Percentiles rank a stretch among this genome's conserved stretches.
Evolutionary conservation across 78 protist genomes (phyloP).

Genomic region (Tieghemostelium lacteum): DNA sequence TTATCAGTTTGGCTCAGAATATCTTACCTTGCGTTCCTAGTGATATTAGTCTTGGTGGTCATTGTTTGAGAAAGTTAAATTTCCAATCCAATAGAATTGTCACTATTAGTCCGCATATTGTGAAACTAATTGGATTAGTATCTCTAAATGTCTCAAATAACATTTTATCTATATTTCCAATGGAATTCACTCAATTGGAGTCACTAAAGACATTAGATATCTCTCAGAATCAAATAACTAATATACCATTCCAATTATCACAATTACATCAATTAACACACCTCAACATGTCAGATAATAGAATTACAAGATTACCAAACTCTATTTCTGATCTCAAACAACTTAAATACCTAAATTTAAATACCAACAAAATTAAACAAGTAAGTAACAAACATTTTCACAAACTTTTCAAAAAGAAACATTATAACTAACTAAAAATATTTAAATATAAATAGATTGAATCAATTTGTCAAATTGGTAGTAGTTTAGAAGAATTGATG

Average conservation of each 20-base stretch:
- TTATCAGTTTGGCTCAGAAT: conserved; percentile 12
- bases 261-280: neutral
- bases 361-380: neutral
- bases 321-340: neutral
- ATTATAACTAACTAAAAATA: too few relatives aligned
- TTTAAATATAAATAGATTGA: neutral
- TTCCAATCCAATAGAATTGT: conserved; percentile 5
- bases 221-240: conserved; percentile 1
- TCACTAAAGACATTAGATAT: neutral
- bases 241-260: conserved; percentile 16
- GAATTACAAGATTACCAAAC: neutral
- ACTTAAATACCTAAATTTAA: neutral
- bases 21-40: neutral
- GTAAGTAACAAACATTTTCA: neutral
- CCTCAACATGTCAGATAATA: neutral
- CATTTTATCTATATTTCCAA: neutral
- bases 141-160: conserved; percentile 2
- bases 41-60: neutral
- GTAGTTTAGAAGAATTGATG: conserved; percentile 6
- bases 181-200: neutral
- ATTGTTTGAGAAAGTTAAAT: neutral
- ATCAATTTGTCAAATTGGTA: neutral
- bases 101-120: conserved; percentile 20
- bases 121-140: neutral
- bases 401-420: too few relatives aligned